Evolutionary conservation across 129 eudicot genomes (phyloP).

Genomic region (Saposhnikovia divaricata): DNA sequence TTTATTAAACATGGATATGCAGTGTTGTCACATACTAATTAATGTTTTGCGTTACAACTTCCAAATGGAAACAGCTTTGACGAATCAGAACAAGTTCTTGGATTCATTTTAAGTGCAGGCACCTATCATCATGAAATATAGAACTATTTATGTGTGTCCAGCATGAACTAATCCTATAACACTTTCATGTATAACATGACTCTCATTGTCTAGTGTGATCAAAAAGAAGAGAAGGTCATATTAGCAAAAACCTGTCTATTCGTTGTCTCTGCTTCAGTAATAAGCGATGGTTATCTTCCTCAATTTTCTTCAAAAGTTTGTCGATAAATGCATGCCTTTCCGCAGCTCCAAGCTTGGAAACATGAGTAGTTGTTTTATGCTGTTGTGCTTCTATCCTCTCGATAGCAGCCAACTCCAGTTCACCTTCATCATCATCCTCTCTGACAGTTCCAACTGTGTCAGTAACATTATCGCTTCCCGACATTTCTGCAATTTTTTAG

Average conservation of each 20-base stretch:
- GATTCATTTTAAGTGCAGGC: neutral
- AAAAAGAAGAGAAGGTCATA: neutral
- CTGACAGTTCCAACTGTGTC: neutral
- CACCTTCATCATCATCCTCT: conserved; percentile 6
- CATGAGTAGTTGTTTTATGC: neutral
- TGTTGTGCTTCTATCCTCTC: conserved; percentile 6
- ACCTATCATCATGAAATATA: too few species aligned
- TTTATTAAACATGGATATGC: neutral
- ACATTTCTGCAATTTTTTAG: neutral
- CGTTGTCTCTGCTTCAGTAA: conserved; percentile 10
- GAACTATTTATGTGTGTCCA: too few species aligned
- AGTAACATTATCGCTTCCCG: neutral
- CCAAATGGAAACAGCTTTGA: neutral
- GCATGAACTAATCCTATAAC: neutral
- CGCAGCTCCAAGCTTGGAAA: conserved; percentile 9
- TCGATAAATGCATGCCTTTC: conserved; percentile 12
- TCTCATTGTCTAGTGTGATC: neutral
- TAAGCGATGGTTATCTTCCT: conserved; percentile 10
- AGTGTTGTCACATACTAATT: neutral
- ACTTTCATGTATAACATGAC: neutral
- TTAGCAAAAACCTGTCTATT: conserved; percentile 13
- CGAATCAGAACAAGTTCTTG: neutral
- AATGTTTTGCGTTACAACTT: neutral
- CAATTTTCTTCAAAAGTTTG: conserved; percentile 13
- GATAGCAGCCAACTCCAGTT: conserved; percentile 13